Conservation (phyloP, 805 yeast genomes). For the Candida corydali region DNA sequence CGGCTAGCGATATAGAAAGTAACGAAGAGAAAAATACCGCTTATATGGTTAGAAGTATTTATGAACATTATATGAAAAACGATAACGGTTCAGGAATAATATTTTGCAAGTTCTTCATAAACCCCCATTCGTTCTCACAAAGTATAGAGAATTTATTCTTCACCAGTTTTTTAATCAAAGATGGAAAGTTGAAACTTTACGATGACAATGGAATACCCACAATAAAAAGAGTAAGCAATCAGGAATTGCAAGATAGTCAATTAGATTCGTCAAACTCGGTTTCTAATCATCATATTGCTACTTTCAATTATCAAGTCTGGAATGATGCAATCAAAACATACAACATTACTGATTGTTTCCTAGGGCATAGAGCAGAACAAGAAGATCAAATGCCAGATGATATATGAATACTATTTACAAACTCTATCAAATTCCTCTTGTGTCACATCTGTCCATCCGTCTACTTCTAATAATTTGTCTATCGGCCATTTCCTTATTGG, state of each 20-base stretch:
- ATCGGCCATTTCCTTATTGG: conserved; percentile 86
- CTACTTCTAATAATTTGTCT: conserved; percentile 41
- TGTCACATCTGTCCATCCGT: conserved; percentile 45
- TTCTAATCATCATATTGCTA: conserved; percentile 67
- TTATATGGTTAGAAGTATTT: conserved; percentile 55
- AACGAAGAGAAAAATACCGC: conserved; percentile 62
- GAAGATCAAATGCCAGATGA: conserved; percentile 24
- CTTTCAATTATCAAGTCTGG: conserved; percentile 69
- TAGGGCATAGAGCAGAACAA: conserved; percentile 38
- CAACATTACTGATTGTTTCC: conserved; percentile 51
- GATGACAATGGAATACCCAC: conserved; percentile 42
- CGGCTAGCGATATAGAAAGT: conserved; percentile 46
- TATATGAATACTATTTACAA: conserved; percentile 3
- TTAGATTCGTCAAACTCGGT: conserved; percentile 20
- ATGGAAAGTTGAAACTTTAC: conserved; percentile 55
- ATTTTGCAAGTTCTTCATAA: conserved; percentile 62
- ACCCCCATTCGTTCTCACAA: conserved; percentile 74
- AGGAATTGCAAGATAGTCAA: conserved; percentile 15
- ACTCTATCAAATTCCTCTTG: conserved; percentile 16
- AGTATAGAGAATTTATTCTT: conserved; percentile 83
- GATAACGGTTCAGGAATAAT: conserved; percentile 37
- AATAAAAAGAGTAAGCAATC: conserved; percentile 32
- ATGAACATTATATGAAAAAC: conserved; percentile 27
- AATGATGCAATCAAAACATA: conserved; percentile 46
- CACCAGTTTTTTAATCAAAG: conserved; percentile 74